phyloP scores from a whole-genome alignment of 2,329 filamentous ascomycete genomes.

The Septoria linicola region DNA sequence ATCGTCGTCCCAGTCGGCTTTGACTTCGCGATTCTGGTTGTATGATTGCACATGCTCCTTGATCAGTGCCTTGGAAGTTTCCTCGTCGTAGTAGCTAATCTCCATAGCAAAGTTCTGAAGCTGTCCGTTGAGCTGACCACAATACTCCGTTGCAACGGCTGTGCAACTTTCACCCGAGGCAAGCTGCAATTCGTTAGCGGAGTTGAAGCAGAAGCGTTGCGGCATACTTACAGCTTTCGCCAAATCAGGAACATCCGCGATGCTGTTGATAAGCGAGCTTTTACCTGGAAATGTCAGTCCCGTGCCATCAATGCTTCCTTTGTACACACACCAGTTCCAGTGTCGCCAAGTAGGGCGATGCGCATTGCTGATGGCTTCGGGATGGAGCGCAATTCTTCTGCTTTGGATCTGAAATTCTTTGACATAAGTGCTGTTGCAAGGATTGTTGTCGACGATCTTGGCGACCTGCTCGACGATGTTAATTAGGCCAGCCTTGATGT shows the following conservation, averaged over 20 bases:
- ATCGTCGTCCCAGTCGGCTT: conserved; percentile 24
- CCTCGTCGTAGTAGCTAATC: conserved; percentile 20
- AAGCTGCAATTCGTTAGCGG: conserved; percentile 5
- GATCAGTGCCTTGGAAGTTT: conserved; percentile 14
- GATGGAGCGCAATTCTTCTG: background rate
- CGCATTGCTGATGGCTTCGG: conserved; percentile 4
- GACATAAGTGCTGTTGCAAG: background rate
- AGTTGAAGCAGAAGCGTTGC: background rate
- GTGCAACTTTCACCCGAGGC: conserved; percentile 24
- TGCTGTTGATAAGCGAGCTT: conserved; percentile 29
- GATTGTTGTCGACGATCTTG: conserved; percentile 1
- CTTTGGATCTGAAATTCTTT: background rate
- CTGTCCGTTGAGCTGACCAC: conserved; percentile 13
- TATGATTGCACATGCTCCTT: conserved; percentile 17
- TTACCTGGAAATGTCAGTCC: conserved; percentile 20
- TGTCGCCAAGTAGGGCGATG: conserved; percentile 25
- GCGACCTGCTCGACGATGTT: conserved; percentile 3
- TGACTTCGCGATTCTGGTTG: conserved; percentile 10
- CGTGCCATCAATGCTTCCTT: too few relatives aligned
- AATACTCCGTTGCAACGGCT: conserved; percentile 21
- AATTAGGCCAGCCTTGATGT: conserved; percentile 3
- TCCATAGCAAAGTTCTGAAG: conserved; percentile 17
- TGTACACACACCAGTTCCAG: conserved; percentile 1
- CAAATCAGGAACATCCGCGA: conserved; percentile 23
- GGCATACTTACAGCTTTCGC: conserved; percentile 23